Conservation (phyloP, 495 filamentous ascomycete species). For the Saxispiralis lemnorum region DNA sequence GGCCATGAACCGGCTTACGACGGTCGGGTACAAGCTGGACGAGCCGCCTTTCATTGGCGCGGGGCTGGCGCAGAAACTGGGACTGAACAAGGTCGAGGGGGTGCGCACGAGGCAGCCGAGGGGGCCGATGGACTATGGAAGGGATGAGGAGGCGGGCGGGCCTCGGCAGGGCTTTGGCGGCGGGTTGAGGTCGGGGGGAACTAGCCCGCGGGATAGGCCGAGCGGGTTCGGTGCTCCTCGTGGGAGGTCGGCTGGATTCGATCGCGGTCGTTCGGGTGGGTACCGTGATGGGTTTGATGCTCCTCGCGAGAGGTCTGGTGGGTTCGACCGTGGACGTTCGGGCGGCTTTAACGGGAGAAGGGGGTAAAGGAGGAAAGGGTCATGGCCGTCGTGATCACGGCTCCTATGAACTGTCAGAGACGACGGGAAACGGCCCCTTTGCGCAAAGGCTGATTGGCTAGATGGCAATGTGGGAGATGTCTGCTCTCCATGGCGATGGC, state of each 20-base stretch:
- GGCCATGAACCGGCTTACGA: slow-evolving; percentile 43
- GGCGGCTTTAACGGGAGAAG: neutral
- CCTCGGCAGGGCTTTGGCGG: too few relatives aligned
- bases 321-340: slow-evolving; percentile 2
- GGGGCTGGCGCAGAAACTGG: slow-evolving; percentile 30
- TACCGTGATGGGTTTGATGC: slow-evolving; percentile 5
- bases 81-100: slow-evolving; percentile 28
- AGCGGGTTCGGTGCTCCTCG: slow-evolving; percentile 6
- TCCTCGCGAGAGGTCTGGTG: neutral
- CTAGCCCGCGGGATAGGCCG: neutral
- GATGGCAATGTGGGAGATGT: too few relatives aligned
- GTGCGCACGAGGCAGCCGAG: slow-evolving; percentile 25
- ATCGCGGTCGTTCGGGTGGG: slow-evolving; percentile 8
- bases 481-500: too few relatives aligned
- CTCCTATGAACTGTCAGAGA: too few relatives aligned
- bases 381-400: neutral
- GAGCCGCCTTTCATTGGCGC: slow-evolving; percentile 35
- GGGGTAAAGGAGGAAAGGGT: neutral
- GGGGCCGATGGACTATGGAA: slow-evolving; percentile 4
- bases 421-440: too few relatives aligned
- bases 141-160: too few relatives aligned
- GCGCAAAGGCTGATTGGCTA: too few relatives aligned
- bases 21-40: slow-evolving; percentile 42
- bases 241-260: slow-evolving; percentile 6
- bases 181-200: too few relatives aligned